Evolutionary conservation across 139 green algal genomes (phyloP).

Genomic region (Zygnema cylindricum): DNA sequence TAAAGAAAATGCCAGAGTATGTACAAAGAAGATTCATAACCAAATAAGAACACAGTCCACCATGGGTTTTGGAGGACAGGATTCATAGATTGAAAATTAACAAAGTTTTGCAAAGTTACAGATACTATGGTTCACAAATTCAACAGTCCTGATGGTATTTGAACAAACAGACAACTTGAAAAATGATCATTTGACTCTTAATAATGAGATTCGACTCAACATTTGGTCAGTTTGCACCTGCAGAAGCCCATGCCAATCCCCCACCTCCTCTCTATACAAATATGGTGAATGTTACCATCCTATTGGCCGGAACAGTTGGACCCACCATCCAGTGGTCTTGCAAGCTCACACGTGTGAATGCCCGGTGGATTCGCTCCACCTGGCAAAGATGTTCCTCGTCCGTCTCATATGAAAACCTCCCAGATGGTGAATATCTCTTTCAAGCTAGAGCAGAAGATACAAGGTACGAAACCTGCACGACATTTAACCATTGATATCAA

Average conservation of each 20-base stretch:
- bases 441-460: background rate
- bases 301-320: background rate
- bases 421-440: constrained; percentile 30
- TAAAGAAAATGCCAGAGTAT: background rate
- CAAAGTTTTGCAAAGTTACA: too few species aligned
- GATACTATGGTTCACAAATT: too few species aligned
- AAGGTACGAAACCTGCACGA: background rate
- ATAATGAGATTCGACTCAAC: too few species aligned
- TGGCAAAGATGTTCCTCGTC: background rate
- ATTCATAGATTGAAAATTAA: too few species aligned
- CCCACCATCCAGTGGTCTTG: constrained; percentile 21
- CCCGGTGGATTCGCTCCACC: constrained; percentile 5
- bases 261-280: constrained; percentile 14
- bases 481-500: background rate
- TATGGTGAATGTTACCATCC: background rate
- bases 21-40: too few species aligned
- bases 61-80: too few species aligned
- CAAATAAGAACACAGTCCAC: too few species aligned
- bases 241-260: background rate
- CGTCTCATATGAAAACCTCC: background rate
- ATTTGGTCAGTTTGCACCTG: too few species aligned
- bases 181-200: too few species aligned
- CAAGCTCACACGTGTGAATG: background rate
- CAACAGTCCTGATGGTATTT: too few species aligned
- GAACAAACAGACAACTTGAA: too few species aligned